These are phyloP conservation scores for Pseudopyrenochaeta lycopersici DNA, from an alignment of 2,329 filamentous ascomycete genomes.

Conservation along the genomic window DNA sequence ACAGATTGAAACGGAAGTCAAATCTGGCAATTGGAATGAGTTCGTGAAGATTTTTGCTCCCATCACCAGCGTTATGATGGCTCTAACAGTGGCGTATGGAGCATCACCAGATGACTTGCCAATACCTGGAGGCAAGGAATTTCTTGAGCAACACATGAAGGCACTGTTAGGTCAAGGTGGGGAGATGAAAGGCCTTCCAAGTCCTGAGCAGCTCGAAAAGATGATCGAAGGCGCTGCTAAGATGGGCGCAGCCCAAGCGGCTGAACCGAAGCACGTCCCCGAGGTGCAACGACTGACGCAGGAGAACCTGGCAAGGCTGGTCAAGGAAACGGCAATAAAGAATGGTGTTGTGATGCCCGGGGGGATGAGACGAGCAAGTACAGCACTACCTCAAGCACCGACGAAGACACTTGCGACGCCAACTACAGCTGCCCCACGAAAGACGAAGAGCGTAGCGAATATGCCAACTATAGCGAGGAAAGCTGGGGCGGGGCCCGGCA, in stretches of 20 bases:
- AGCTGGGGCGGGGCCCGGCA: slow-evolving; percentile 14
- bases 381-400: slow-evolving; percentile 35
- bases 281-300: slow-evolving; percentile 46
- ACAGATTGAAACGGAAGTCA: slow-evolving; percentile 59
- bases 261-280: slow-evolving; percentile 31
- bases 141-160: slow-evolving; percentile 48
- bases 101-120: slow-evolving; percentile 45
- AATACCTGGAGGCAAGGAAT: slow-evolving; percentile 46
- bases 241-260: slow-evolving; percentile 42
- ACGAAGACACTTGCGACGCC: slow-evolving; percentile 32
- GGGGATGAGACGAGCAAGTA: slow-evolving; percentile 39
- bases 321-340: slow-evolving; percentile 50
- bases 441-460: slow-evolving; percentile 38
- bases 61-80: slow-evolving; percentile 60
- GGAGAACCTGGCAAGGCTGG: slow-evolving; percentile 47
- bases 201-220: slow-evolving; percentile 47
- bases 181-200: slow-evolving; percentile 44
- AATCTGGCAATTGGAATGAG: slow-evolving; percentile 60
- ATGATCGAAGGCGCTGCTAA: slow-evolving; percentile 47
- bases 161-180: slow-evolving; percentile 38
- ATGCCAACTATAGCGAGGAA: slow-evolving; percentile 24
- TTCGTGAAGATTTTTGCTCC: slow-evolving; percentile 62
- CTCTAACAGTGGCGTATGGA: slow-evolving; percentile 56
- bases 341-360: slow-evolving; percentile 45
- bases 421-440: slow-evolving; percentile 20